phyloP scores from a whole-genome alignment of 106 monocot species.

The Allium fistulosum region DNA sequence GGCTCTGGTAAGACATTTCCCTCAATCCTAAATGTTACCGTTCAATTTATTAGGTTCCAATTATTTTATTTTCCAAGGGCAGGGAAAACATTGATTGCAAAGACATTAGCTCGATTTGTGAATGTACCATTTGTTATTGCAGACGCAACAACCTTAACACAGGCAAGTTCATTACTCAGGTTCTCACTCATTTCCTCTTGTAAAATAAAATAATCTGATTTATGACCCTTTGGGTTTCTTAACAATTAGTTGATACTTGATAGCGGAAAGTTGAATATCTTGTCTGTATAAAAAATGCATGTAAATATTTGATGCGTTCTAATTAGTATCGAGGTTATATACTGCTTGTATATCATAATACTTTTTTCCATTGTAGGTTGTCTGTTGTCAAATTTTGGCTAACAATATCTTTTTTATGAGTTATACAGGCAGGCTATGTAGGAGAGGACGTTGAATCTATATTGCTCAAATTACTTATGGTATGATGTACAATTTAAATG shows the following conservation, averaged over 20 bases:
- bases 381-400: too few relatives aligned
- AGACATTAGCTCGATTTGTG: constrained; percentile 91
- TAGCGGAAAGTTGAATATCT: too few relatives aligned
- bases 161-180: constrained; percentile 35
- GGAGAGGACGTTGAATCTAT: constrained; percentile 98
- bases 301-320: too few relatives aligned
- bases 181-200: too few relatives aligned
- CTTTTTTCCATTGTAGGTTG: too few relatives aligned
- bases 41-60: neutral
- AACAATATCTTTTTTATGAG: too few relatives aligned
- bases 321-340: too few relatives aligned
- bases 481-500: constrained; percentile 14
- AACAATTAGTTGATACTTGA: too few relatives aligned
- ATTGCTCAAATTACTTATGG: constrained; percentile 78
- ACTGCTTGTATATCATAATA: too few relatives aligned
- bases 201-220: too few relatives aligned
- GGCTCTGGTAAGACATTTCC: constrained; percentile 62
- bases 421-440: constrained; percentile 92
- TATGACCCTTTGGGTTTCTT: too few relatives aligned
- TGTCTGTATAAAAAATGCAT: too few relatives aligned
- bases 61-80: constrained; percentile 14
- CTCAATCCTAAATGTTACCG: neutral
- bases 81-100: constrained; percentile 99
- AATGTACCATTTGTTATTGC: constrained; percentile 99
- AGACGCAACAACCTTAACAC: constrained; percentile 95